Evolutionary conservation across 495 filamentous ascomycete genomes (phyloP).

Genomic region (Neurospora africana): DNA sequence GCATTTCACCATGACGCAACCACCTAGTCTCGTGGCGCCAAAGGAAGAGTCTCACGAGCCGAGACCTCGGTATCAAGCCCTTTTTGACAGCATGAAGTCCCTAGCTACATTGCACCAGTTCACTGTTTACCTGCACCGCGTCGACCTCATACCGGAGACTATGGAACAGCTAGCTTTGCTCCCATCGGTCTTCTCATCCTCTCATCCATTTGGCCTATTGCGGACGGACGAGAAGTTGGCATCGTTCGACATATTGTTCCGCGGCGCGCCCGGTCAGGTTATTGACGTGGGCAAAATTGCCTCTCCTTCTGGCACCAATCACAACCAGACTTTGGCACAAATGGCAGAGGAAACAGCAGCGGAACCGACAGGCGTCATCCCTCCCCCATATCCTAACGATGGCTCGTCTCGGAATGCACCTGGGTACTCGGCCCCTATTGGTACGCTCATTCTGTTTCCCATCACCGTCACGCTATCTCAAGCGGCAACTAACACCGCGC

Average conservation of each 20-base stretch:
- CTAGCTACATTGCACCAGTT: background rate
- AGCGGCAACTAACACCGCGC: background rate
- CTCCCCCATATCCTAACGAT: background rate
- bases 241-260: background rate
- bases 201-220: background rate
- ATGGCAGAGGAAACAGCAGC: background rate
- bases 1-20: background rate
- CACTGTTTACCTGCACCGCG: constrained; percentile 1
- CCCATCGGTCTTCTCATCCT: background rate
- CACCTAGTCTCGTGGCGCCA: background rate
- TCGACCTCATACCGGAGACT: background rate
- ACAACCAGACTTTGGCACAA: background rate
- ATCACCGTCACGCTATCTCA: background rate
- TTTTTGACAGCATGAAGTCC: constrained; percentile 1
- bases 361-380: background rate
- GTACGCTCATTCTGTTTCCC: background rate
- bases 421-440: background rate
- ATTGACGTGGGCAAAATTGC: background rate
- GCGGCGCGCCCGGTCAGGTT: background rate
- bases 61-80: background rate
- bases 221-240: background rate
- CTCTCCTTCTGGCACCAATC: background rate
- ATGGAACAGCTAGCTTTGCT: constrained; percentile 1
- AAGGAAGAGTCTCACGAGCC: background rate
- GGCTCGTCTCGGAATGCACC: background rate